These are phyloP conservation scores for Aspergillus sp. DNA, from an alignment of 2,329 filamentous ascomycete genomes.

Conservation along the genomic window DNA sequence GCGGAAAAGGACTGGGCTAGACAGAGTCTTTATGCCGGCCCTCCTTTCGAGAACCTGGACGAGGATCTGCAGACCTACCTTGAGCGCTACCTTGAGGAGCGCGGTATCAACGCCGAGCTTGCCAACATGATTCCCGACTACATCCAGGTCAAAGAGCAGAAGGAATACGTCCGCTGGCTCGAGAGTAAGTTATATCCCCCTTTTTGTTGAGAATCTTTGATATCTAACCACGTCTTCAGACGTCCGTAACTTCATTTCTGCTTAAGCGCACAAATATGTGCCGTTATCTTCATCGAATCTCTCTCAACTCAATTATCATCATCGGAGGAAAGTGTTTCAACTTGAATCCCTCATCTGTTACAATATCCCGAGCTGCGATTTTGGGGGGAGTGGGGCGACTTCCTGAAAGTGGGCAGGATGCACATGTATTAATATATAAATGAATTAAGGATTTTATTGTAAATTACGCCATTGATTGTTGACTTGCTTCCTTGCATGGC, in stretches of 20 bases:
- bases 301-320: constrained; percentile 9
- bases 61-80: constrained; percentile 91
- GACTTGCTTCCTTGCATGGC: neutral
- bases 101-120: constrained; percentile 82
- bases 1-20: constrained; percentile 76
- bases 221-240: constrained; percentile 46
- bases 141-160: constrained; percentile 98
- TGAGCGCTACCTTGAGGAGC: constrained; percentile 92
- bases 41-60: constrained; percentile 90
- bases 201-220: neutral
- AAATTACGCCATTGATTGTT: constrained; percentile 11
- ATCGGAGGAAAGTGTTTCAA: neutral
- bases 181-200: constrained; percentile 53
- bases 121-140: constrained; percentile 93
- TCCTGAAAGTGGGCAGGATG: constrained; percentile 3
- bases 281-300: neutral
- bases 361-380: neutral
- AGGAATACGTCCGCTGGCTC: constrained; percentile 91
- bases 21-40: constrained; percentile 80
- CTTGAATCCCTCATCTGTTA: neutral
- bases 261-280: constrained; percentile 42
- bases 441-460: constrained; percentile 17
- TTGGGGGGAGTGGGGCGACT: neutral
- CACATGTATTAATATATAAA: constrained; percentile 26
- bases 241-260: constrained; percentile 81